Conservation (phyloP, 1,139 yeast genomes). For the Hyphopichia khmerensis region DNA sequence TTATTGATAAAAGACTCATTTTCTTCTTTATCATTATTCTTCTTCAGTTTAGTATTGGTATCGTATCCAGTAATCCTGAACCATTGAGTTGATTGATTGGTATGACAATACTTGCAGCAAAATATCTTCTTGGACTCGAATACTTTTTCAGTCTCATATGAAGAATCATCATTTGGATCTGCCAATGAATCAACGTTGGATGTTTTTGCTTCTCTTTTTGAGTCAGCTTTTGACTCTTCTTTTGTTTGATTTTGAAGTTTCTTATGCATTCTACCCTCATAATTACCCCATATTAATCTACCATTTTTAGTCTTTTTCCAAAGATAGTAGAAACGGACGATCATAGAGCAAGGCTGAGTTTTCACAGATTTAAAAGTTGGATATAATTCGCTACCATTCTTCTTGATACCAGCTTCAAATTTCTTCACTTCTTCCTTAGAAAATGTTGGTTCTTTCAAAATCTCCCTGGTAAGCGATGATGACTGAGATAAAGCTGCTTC, state of each 20-base stretch:
- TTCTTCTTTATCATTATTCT: slow-evolving; percentile 17
- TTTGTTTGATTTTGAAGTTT: slow-evolving; percentile 38
- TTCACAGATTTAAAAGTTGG: slow-evolving; percentile 70
- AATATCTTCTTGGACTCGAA: slow-evolving; percentile 32
- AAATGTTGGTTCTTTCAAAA: slow-evolving; percentile 75
- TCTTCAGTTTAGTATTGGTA: slow-evolving; percentile 16
- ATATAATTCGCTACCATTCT: slow-evolving; percentile 76
- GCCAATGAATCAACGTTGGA: slow-evolving; percentile 41
- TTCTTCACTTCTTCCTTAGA: slow-evolving; percentile 57
- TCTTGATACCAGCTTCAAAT: slow-evolving; percentile 75
- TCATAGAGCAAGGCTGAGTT: slow-evolving; percentile 69
- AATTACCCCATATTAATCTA: slow-evolving; percentile 77
- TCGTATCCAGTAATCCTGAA: slow-evolving; percentile 67
- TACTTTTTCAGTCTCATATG: slow-evolving; percentile 57
- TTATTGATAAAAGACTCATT: slow-evolving; percentile 22
- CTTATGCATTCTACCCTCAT: slow-evolving; percentile 66
- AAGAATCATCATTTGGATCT: slow-evolving; percentile 70
- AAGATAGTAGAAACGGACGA: slow-evolving; percentile 80
- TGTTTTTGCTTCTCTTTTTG: slow-evolving; percentile 5
- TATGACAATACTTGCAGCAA: slow-evolving; percentile 65
- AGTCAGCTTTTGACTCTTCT: slow-evolving; percentile 24
- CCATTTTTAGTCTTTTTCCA: slow-evolving; percentile 91
- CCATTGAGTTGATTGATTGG: slow-evolving; percentile 62
- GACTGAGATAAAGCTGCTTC: slow-evolving; percentile 42
- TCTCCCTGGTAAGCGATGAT: slow-evolving; percentile 50